phyloP scores from a whole-genome alignment of 2,329 filamentous ascomycete species.

The Penicillium sp. region DNA sequence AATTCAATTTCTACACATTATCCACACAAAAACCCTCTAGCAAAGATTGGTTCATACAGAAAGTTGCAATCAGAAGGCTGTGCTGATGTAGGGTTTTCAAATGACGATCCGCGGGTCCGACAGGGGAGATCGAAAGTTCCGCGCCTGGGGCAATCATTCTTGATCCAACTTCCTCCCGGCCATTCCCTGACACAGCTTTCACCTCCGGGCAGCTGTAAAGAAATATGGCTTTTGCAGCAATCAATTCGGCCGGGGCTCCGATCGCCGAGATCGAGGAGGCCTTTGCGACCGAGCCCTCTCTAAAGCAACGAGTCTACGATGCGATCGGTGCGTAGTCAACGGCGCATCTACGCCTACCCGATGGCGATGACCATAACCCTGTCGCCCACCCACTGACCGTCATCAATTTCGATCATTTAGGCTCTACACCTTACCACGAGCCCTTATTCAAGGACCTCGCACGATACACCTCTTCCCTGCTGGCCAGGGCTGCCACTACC shows the following conservation, averaged over 20 bases:
- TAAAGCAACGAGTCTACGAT: slow-evolving; percentile 45
- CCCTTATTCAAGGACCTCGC: slow-evolving; percentile 53
- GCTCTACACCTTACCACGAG: slow-evolving; percentile 37
- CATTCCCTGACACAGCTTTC: slow-evolving; percentile 12
- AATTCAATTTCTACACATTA: no score
- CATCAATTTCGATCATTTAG: slow-evolving; percentile 24
- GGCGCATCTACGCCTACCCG: slow-evolving; percentile 9
- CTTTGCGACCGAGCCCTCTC: slow-evolving; percentile 39
- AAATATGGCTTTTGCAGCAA: slow-evolving; percentile 41
- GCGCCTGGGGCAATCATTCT: slow-evolving; percentile 14
- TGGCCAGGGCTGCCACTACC: slow-evolving; percentile 31
- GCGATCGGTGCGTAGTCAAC: slow-evolving; percentile 41
- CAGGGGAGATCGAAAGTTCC: slow-evolving; percentile 14
- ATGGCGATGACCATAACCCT: slow-evolving; percentile 2
- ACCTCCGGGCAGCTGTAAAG: slow-evolving; percentile 20
- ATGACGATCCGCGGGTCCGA: slow-evolving; percentile 17
- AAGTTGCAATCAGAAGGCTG: background rate
- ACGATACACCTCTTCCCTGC: slow-evolving; percentile 43
- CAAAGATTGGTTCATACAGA: background rate
- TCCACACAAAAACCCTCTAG: background rate
- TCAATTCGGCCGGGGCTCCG: slow-evolving; percentile 27
- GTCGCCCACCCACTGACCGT: slow-evolving; percentile 14
- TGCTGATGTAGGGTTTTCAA: background rate
- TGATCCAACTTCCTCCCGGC: slow-evolving; percentile 12
- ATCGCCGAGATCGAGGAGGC: slow-evolving; percentile 41